Conservation (phyloP, 1,284 basidiomycete genomes). For the Cutaneotrichosporon sp. region DNA sequence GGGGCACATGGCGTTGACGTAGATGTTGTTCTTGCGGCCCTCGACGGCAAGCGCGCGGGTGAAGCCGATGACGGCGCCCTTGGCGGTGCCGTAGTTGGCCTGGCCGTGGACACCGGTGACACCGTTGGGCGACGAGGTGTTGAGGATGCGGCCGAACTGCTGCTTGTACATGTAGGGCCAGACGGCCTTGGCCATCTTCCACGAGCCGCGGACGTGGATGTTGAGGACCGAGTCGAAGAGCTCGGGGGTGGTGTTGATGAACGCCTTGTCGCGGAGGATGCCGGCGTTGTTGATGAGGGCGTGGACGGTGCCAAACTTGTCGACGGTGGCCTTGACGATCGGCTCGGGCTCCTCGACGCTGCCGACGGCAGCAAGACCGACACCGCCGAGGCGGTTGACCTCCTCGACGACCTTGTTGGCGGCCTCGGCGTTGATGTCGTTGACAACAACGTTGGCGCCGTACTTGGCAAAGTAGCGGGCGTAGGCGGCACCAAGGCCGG, state of each 20-base stretch:
- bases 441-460: slow-evolving; percentile 95
- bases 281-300: slow-evolving; percentile 93
- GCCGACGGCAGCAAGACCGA: slow-evolving; percentile 80
- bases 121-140: slow-evolving; percentile 89
- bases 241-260: slow-evolving; percentile 81
- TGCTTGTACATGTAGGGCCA: slow-evolving; percentile 98
- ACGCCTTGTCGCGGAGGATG: slow-evolving; percentile 88
- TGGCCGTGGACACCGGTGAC: slow-evolving; percentile 96
- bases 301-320: slow-evolving; percentile 87
- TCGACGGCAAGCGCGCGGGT: slow-evolving; percentile 90
- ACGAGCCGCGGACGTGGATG: slow-evolving; percentile 78
- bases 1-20: slow-evolving; percentile 86
- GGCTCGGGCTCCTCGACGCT: slow-evolving; percentile 85
- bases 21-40: slow-evolving; percentile 86
- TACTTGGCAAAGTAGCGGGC: slow-evolving; percentile 86
- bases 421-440: slow-evolving; percentile 86
- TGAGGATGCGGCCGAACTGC: slow-evolving; percentile 94
- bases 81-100: slow-evolving; percentile 84
- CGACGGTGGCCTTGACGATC: slow-evolving; percentile 83
- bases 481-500: slow-evolving; percentile 88
- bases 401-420: slow-evolving; percentile 84
- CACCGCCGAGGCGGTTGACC: slow-evolving; percentile 84
- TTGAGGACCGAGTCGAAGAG: slow-evolving; percentile 94
- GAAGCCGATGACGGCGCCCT: slow-evolving; percentile 88
- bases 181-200: slow-evolving; percentile 87